A percentile compares a stretch with the other conserved stretches of the same genome.
These are phyloP conservation scores for Pythium vanterpoolii DNA, from an alignment of 352 stramenopile genomes.

Conservation along the genomic window DNA sequence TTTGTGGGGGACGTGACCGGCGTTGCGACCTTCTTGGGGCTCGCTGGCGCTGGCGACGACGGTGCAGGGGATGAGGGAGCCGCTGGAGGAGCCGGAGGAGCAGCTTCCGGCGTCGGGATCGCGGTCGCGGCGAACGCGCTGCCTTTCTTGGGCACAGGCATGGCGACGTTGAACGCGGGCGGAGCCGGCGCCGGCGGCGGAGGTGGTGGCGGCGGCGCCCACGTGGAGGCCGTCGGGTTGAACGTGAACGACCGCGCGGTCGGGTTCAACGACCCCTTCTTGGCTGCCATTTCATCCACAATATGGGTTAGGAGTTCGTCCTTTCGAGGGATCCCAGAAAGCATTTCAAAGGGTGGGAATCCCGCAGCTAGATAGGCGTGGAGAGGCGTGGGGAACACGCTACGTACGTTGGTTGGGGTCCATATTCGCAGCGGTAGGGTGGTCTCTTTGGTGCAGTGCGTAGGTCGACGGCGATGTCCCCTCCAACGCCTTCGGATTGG, in stretches of 20 bases:
- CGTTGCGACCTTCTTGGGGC: slow-evolving; percentile 5
- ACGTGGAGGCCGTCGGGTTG: slow-evolving; percentile 63
- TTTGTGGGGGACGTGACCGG: slow-evolving; percentile 17
- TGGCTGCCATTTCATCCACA: neutral
- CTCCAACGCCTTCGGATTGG: slow-evolving; percentile 4
- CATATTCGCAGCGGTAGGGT: slow-evolving; percentile 16
- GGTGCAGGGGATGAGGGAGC: slow-evolving; percentile 21
- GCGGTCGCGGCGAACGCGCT: slow-evolving; percentile 34
- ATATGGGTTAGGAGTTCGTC: neutral
- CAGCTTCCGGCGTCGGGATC: slow-evolving; percentile 1
- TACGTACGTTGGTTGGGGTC: slow-evolving; percentile 43
- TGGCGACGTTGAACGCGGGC: slow-evolving; percentile 58
- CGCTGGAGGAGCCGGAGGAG: slow-evolving; percentile 12
- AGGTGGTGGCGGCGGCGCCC: slow-evolving; percentile 54
- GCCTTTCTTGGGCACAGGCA: slow-evolving; percentile 75
- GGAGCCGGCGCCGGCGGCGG: slow-evolving; percentile 28
- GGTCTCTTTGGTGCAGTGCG: neutral
- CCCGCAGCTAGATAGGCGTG: neutral
- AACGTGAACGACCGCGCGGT: slow-evolving; percentile 74
- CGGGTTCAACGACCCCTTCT: slow-evolving; percentile 64
- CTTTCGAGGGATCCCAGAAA: neutral
- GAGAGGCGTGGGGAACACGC: neutral
- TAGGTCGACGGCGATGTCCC: neutral
- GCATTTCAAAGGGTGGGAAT: neutral
- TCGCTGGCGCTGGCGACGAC: slow-evolving; percentile 10